Evolutionary conservation across 805 yeast genomes (phyloP).

Genomic region (Hanseniaspora guilliermondii): DNA sequence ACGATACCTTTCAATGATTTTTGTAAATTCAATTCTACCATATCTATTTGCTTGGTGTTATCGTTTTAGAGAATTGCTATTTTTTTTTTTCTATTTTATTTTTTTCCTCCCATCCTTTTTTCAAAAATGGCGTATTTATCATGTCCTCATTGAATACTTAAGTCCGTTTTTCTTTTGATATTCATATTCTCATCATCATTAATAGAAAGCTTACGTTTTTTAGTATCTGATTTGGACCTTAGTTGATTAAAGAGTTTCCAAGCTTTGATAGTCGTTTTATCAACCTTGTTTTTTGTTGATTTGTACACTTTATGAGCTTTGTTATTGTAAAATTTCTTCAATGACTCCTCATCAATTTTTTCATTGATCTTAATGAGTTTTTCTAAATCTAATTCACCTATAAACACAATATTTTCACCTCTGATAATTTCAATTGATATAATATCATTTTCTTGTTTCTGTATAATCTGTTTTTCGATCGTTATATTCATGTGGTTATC

Average conservation of each 20-base stretch:
- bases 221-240: neutral
- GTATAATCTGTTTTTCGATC: conserved; percentile 25
- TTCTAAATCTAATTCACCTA: conserved; percentile 22
- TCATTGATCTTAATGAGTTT: conserved; percentile 24
- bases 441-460: neutral
- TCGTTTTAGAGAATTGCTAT: neutral
- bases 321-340: conserved; percentile 48
- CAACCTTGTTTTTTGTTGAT: conserved; percentile 36
- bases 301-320: conserved; percentile 45
- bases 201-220: neutral
- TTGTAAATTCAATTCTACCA: neutral
- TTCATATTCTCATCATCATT: neutral
- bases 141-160: neutral
- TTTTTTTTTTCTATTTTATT: neutral
- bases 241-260: conserved; percentile 5
- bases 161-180: neutral
- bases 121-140: too few relatives aligned
- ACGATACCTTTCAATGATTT: neutral
- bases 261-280: conserved; percentile 26
- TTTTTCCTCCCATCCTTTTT: neutral
- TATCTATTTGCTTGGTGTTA: neutral
- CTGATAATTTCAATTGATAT: conserved; percentile 19
- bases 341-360: conserved; percentile 24
- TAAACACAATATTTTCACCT: conserved; percentile 26
- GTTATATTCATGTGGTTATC: conserved; percentile 53